A percentile compares a stretch with the other conserved stretches of the same genome.
These are phyloP conservation scores for Naganishia liquefaciens DNA, from an alignment of 1,284 basidiomycete genomes.

Conservation along the genomic window DNA sequence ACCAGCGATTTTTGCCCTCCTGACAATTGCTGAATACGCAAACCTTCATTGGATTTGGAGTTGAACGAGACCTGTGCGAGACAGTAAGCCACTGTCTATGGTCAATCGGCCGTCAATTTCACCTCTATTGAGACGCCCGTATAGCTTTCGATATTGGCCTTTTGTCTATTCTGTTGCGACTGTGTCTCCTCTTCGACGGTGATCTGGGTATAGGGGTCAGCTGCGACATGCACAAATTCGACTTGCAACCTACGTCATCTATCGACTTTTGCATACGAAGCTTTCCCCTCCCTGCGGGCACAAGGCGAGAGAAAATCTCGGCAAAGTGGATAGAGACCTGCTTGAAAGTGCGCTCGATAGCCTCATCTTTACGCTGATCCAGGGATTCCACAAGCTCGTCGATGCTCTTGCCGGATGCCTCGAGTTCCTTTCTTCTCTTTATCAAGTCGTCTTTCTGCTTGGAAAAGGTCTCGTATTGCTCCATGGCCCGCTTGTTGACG, in stretches of 20 bases:
- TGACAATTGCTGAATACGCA: slow-evolving; percentile 93
- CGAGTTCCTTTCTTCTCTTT: slow-evolving; percentile 82
- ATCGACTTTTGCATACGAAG: slow-evolving; percentile 88
- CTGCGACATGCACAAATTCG: not conserved
- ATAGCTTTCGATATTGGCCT: slow-evolving; percentile 80
- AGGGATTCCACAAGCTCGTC: slow-evolving; percentile 92
- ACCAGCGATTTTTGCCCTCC: slow-evolving; percentile 98
- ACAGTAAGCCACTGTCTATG: slow-evolving; percentile 5
- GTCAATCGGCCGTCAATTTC: slow-evolving; percentile 31
- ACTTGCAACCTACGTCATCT: slow-evolving; percentile 65
- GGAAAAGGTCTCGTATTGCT: slow-evolving; percentile 96
- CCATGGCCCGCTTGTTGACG: slow-evolving; percentile 99
- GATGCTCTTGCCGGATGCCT: slow-evolving; percentile 83
- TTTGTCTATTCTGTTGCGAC: slow-evolving; percentile 44
- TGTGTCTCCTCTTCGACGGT: slow-evolving; percentile 43
- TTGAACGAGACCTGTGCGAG: slow-evolving; percentile 85
- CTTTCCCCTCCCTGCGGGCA: slow-evolving; percentile 85
- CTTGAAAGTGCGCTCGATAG: slow-evolving; percentile 96
- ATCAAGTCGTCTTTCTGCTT: slow-evolving; percentile 92
- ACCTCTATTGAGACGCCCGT: slow-evolving; percentile 95
- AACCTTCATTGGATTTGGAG: slow-evolving; percentile 92
- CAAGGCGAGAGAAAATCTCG: slow-evolving; percentile 95
- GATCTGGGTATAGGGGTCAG: slow-evolving; percentile 36
- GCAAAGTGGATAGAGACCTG: slow-evolving; percentile 96
- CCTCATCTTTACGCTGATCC: slow-evolving; percentile 96